Base-by-base conservation (phyloP, 2,329 filamentous ascomycete species). In the Trichoderma oligosporum region DNA sequence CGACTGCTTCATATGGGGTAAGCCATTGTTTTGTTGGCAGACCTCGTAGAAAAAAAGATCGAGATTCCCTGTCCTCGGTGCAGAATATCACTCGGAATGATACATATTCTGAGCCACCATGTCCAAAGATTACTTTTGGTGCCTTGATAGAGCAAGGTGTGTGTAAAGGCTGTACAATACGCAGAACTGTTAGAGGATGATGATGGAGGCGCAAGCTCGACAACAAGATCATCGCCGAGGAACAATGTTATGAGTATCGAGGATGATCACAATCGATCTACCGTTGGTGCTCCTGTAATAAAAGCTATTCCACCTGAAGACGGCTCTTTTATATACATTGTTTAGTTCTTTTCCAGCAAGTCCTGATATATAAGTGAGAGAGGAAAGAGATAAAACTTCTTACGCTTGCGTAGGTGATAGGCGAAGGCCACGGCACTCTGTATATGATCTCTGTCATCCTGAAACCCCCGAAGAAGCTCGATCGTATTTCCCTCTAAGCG, bases 371-470 rank as follows among this genome's bases (percentile, higher is more conserved):
- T 31, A 8, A 25, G 35, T 4, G 9, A 38, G 7, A 4, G 20
- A 18, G 20, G 18, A 4, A 11, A 49, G 16, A n/a, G 25, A 31
- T 31, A 5, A 31, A 31, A 8, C 24, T 39, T 18, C 22, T 12
- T 20, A 1, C 18, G n/a, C 7, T n/a, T 29, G 6, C 11, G 14
- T 11, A 52, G 48, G 48, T 11, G 48, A 52, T 22, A 41, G 48
- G 16, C 16, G 48, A 31, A 35, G 48, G 12, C 48, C 48, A 14
- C 48, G 48, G 24, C 48, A 52, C 25, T 52, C 48, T 41, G 48
- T 52, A 5, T 52, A 52, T 41, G 48, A 52, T 24, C 48, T 52
- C 16, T 52, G 48, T 20, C 48, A 52, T 22, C 48, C 48, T 20
- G 48, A 52, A 33, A 41, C 48, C 7, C 48, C 48, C 6, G 48